Conservation (phyloP, 2,329 filamentous ascomycete genomes). For the Aspergillus viridinutans region DNA sequence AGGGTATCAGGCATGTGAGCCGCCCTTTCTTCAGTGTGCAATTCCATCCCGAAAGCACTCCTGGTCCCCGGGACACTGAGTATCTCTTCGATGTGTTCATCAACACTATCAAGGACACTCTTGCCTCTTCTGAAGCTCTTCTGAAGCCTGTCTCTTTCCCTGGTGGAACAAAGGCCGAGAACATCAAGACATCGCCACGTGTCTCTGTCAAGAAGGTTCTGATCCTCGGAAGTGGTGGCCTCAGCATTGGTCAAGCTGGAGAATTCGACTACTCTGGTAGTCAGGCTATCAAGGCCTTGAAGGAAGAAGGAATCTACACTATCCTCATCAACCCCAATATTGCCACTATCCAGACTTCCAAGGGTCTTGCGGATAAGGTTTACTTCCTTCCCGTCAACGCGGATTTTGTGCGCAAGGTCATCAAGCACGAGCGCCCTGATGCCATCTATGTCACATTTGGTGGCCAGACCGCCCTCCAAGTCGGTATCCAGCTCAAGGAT, state of each 20-base stretch:
- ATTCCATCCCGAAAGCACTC: slow-evolving; percentile 96
- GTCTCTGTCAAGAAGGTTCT: slow-evolving; percentile 92
- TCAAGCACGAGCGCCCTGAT: slow-evolving; percentile 88
- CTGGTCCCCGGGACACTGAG: slow-evolving; percentile 91
- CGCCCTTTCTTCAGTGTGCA: slow-evolving; percentile 98
- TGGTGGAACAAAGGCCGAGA: slow-evolving; percentile 75
- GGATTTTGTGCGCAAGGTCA: slow-evolving; percentile 96
- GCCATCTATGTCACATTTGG: slow-evolving; percentile 97
- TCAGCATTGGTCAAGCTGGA: slow-evolving; percentile 95
- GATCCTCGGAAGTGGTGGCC: slow-evolving; percentile 86
- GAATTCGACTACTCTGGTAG: slow-evolving; percentile 99
- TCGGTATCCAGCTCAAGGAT: slow-evolving; percentile 95
- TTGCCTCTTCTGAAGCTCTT: slow-evolving; percentile 64
- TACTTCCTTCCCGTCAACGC: slow-evolving; percentile 97
- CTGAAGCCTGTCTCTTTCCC: slow-evolving; percentile 77
- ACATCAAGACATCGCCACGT: slow-evolving; percentile 68
- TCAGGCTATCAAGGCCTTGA: slow-evolving; percentile 96
- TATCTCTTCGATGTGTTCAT: slow-evolving; percentile 98
- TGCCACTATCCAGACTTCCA: slow-evolving; percentile 96
- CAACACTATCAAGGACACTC: slow-evolving; percentile 69
- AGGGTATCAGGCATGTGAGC: slow-evolving; percentile 83
- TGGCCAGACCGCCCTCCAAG: slow-evolving; percentile 92
- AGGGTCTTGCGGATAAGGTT: slow-evolving; percentile 95
- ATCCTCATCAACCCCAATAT: slow-evolving; percentile 99
- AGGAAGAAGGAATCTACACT: slow-evolving; percentile 97